Base-by-base conservation (phyloP, 805 yeast genomes). In the Lipomyces spencermartinsiae region DNA sequence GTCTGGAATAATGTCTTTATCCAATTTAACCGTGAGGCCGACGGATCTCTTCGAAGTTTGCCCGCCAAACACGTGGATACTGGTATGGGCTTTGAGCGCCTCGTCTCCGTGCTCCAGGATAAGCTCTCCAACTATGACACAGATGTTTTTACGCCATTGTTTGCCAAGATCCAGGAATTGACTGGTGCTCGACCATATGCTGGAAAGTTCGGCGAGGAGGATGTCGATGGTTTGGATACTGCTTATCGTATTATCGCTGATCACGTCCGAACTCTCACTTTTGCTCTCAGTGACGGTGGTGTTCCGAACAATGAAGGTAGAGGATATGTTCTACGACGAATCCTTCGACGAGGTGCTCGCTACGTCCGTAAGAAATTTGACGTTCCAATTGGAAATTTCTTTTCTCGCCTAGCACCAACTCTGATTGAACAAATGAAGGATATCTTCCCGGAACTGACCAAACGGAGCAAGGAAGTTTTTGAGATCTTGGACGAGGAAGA, bases 241-340 rank as follows among this genome's bases (percentile, higher is more conserved):
- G 98, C 99, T 63, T 95, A 95, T 83, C 88, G 99, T 80, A 98
- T 95, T 57, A 86, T 95, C 74, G 99, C 99, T 65, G 99, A 95
- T 81, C 99, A 95, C 79, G 98, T 95, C 49, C 89, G 99, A 81
- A 95, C 99, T 33, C 85, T 95, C 78, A 92, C 97, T 1, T 92
- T 95, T 80, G 98, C 99, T 61, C 85, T 95, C 68, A 91, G 97
- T 53, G 99, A 95, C 80, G 99, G 99, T 76, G 99, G 99, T 77
- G 98, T 95, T 66, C 99, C 99, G 77, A 95, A 95, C 82, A 95
- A 93, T 77, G 99, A 95, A 78, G 99, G 99, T 75, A 90, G 99
- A 82, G 99, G 99, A 75, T 95, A 95, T 77, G 99, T 95, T 57
- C 83, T 95, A 79, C 89, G 99, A 83, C 90, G 99, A 83, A 93